phyloP scores from a whole-genome alignment of 2,329 filamentous ascomycete species.

The Dactylonectria estremocensis region DNA sequence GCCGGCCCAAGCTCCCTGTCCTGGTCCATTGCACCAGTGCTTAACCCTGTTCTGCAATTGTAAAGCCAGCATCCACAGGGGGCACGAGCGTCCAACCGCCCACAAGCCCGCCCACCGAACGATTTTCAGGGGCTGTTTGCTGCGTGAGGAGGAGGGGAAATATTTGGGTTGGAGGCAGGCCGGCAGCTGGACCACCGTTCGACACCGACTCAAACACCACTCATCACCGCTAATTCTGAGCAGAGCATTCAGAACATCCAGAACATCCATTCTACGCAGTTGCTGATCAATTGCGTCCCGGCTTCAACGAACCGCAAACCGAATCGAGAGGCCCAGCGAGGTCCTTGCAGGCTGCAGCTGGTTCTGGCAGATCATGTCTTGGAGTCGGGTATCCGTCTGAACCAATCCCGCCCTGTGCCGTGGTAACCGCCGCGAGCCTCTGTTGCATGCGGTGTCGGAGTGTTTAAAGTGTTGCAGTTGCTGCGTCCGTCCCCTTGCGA shows the following conservation, averaged over 20 bases:
- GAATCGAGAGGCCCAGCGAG: conserved; percentile 13
- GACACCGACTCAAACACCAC: conserved; percentile 22
- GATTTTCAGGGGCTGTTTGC: conserved; percentile 42
- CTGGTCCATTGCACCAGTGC: not conserved
- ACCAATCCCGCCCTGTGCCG: conserved; percentile 28
- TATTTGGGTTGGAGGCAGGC: conserved; percentile 19
- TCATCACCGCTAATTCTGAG: conserved; percentile 25
- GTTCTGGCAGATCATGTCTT: conserved; percentile 59
- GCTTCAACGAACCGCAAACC: conserved; percentile 8
- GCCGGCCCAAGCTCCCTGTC: conserved; percentile 7
- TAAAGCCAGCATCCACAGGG: conserved; percentile 13
- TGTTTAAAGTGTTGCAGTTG: not conserved
- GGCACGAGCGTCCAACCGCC: conserved; percentile 25
- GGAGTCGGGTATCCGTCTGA: conserved; percentile 44
- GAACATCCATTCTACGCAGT: conserved; percentile 12
- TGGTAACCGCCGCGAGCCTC: conserved; percentile 19
- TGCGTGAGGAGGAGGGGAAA: conserved; percentile 29
- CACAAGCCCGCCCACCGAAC: conserved; percentile 32
- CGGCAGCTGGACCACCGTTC: conserved; percentile 11
- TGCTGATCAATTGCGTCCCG: not conserved
- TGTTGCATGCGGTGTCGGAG: not conserved
- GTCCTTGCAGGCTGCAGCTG: not conserved
- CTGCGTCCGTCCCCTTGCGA: conserved; percentile 12
- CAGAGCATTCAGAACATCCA: not conserved
- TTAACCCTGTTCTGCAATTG: not conserved